Conservation (phyloP, 2,329 filamentous ascomycete species). For the Colletotrichum sojae region DNA sequence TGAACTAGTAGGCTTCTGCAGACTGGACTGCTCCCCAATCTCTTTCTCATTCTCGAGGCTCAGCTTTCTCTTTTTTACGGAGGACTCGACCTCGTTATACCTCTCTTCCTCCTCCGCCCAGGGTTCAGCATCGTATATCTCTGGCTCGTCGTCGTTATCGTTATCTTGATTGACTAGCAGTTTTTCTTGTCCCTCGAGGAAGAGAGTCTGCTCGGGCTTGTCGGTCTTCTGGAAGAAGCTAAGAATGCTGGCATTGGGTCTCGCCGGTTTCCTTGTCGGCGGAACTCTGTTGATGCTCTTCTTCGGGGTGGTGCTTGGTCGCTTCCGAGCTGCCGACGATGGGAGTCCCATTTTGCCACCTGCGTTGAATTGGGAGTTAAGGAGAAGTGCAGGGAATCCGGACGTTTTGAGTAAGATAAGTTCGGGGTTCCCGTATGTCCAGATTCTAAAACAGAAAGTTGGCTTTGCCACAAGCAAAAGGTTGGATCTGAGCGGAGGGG, state of each 20-base stretch:
- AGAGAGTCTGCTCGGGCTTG: conserved; percentile 71
- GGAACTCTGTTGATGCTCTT: conserved; percentile 30
- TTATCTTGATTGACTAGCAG: not conserved
- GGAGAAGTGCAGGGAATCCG: not conserved
- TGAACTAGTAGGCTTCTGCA: conserved; percentile 9
- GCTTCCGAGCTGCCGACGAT: conserved; percentile 37
- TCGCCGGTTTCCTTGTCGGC: conserved; percentile 51
- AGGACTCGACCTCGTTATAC: conserved; percentile 52
- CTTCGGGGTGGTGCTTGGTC: conserved; percentile 38
- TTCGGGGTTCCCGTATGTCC: no score
- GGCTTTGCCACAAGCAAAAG: not conserved
- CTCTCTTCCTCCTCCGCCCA: conserved; percentile 39
- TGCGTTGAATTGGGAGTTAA: not conserved
- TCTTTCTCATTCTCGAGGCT: conserved; percentile 45
- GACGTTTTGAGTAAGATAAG: not conserved
- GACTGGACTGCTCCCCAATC: conserved; percentile 16
- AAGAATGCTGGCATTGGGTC: conserved; percentile 76
- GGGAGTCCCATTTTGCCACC: conserved; percentile 37
- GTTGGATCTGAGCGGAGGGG: conserved; percentile 7
- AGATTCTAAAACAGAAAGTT: not conserved
- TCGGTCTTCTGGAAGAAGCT: conserved; percentile 82
- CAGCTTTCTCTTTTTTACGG: conserved; percentile 60
- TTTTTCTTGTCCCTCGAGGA: conserved; percentile 53
- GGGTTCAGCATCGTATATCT: conserved; percentile 23
- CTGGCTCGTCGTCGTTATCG: conserved; percentile 19